Conservation (phyloP, 306 rosid genomes). For the Pterocarpus macrocarpus region DNA sequence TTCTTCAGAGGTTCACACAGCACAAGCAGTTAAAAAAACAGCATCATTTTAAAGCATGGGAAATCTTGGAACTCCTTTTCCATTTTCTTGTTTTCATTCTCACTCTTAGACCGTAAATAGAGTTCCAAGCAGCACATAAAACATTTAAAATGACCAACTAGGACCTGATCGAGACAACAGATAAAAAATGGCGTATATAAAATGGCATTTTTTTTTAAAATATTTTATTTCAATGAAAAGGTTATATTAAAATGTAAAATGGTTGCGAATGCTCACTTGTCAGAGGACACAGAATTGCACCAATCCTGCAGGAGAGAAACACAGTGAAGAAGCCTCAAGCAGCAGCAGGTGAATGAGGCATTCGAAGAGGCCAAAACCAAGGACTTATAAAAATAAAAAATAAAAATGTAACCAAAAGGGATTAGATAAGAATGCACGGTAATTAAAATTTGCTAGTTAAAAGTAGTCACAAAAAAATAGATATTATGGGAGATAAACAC, state of each 20-base stretch:
- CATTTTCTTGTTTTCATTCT: slow-evolving; percentile 8
- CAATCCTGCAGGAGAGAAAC: background rate
- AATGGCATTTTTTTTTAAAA: too few relatives aligned
- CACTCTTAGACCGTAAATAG: background rate
- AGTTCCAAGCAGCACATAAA: too few relatives aligned
- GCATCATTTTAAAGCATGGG: background rate
- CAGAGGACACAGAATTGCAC: background rate
- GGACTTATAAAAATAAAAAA: too few relatives aligned
- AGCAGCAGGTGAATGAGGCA: background rate
- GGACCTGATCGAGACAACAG: too few relatives aligned
- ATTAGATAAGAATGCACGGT: too few relatives aligned
- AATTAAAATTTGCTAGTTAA: too few relatives aligned
- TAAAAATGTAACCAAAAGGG: too few relatives aligned
- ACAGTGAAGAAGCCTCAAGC: background rate
- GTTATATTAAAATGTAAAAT: background rate
- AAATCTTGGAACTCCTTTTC: background rate
- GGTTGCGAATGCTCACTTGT: background rate
- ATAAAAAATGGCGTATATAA: too few relatives aligned
- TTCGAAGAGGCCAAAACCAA: slow-evolving; percentile 13
- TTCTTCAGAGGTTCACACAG: background rate
- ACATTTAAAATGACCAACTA: too few relatives aligned
- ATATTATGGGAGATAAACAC: too few relatives aligned
- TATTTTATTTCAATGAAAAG: too few relatives aligned
- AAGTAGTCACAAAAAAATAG: too few relatives aligned
- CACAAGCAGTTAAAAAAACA: background rate